Base-by-base conservation (phyloP, 1,284 basidiomycete species). In the Mycocalia duriaeana region DNA sequence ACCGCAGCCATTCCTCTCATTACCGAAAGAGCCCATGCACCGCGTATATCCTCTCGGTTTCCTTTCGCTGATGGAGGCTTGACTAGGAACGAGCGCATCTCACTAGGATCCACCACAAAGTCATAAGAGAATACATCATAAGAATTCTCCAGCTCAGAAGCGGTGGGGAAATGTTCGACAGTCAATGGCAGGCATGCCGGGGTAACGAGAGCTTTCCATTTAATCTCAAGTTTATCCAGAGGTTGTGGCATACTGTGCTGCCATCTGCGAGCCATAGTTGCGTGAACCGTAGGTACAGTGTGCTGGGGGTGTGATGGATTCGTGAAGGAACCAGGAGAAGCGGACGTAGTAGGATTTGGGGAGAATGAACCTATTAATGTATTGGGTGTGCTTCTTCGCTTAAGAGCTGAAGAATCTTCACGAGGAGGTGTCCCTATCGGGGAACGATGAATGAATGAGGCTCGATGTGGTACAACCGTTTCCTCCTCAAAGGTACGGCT, bases 1-100 rank as follows among this genome's bases (percentile, higher is more conserved):
- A 97, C 86, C 3, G 90, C 92, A 1, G 91, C 89, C 90, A 98
- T 95, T 44, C 92, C 93, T 25, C 88, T 79, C 85, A 98, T 90
- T 22, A 96, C 89, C 0, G 83, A 85, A 36, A 94, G 70, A 0
- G 92, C 91, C 77, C 82, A 86, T 50, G 83, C 71, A 51, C 77
- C 72, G 11, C 85, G 76, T 31, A 76, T 60, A n/a, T 85, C 73
- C 48, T 85, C 82, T 8, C 72, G 53, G 18, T 64, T 71, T 2
- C 77, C 73, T 25, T 67, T 72, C 37, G 68, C 55, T 9, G 62
- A 57, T 0, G 84, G 83, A 1, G 77, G 79, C 48, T 79, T 80
- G 44, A 94, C 81, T 45, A 94, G 70, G 70, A 94, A 94, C 1
- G 86, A 88, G 9, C 76, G 77, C 76, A 89, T 87, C 58, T 90